Percentiles rank a stretch among this genome's conserved stretches.
These are phyloP conservation scores for Pleurozium schreberi DNA, from an alignment of 225 moss, liverwort and hornwort species.

Conservation along the genomic window DNA sequence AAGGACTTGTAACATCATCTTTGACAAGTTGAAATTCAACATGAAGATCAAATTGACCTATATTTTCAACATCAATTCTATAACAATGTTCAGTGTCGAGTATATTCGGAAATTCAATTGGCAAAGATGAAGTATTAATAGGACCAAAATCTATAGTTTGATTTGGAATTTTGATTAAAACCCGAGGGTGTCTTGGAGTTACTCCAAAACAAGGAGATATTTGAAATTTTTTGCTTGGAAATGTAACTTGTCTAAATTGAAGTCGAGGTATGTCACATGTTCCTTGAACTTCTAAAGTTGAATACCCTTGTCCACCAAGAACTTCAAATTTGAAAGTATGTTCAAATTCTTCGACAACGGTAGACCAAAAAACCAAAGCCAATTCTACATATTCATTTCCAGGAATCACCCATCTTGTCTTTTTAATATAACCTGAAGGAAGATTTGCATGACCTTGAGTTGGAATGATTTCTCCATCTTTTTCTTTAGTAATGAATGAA, in stretches of 20 bases:
- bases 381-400: slow-evolving; percentile 29
- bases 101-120: slow-evolving; percentile 48
- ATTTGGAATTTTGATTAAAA: slow-evolving; percentile 38
- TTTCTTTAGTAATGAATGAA: slow-evolving; percentile 50
- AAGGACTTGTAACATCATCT: neutral
- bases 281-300: slow-evolving; percentile 38
- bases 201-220: slow-evolving; percentile 46
- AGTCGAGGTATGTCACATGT: slow-evolving; percentile 70
- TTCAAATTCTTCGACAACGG: slow-evolving; percentile 55
- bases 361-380: slow-evolving; percentile 63
- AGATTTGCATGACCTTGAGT: slow-evolving; percentile 12
- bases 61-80: slow-evolving; percentile 51
- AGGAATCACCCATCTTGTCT: slow-evolving; percentile 79
- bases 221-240: slow-evolving; percentile 26
- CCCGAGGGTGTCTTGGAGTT: slow-evolving; percentile 18
- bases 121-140: slow-evolving; percentile 33
- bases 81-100: slow-evolving; percentile 62
- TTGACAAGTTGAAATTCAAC: slow-evolving; percentile 59
- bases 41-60: slow-evolving; percentile 68
- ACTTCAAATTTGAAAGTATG: slow-evolving; percentile 63
- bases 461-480: neutral
- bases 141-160: slow-evolving; percentile 66
- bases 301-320: slow-evolving; percentile 46
- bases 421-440: slow-evolving; percentile 29
- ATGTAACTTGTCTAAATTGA: slow-evolving; percentile 46